Percentiles rank a stretch among this genome's conserved stretches.
Conservation (phyloP, 495 filamentous ascomycete genomes). For the Hyaloscypha finlandica region DNA sequence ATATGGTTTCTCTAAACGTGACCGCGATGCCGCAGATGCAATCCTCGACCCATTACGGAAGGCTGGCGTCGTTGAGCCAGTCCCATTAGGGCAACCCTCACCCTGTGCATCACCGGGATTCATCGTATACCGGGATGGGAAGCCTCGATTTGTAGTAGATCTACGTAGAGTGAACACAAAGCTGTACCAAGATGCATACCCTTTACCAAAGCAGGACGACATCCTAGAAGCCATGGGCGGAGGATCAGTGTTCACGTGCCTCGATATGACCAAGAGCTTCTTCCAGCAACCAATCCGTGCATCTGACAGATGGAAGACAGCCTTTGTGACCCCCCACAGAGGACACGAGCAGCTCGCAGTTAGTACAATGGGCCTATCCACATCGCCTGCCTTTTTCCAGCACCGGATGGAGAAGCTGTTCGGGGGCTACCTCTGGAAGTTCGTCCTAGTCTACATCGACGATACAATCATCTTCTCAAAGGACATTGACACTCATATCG, state of each 20-base stretch:
- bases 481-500: slow-evolving; percentile 5
- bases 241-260: slow-evolving; percentile 7
- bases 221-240: slow-evolving; percentile 14
- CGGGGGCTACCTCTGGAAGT: background rate
- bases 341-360: slow-evolving; percentile 25
- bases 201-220: slow-evolving; percentile 13
- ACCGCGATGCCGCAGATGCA: background rate
- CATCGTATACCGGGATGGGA: slow-evolving; percentile 20
- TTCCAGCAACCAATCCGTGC: slow-evolving; percentile 15
- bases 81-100: slow-evolving; percentile 14
- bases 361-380: slow-evolving; percentile 23
- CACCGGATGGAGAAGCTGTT: slow-evolving; percentile 25
- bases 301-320: slow-evolving; percentile 21
- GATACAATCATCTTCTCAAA: slow-evolving; percentile 23
- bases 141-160: slow-evolving; percentile 25
- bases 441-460: background rate
- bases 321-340: slow-evolving; percentile 20
- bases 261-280: slow-evolving; percentile 25
- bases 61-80: background rate
- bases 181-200: slow-evolving; percentile 18
- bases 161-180: slow-evolving; percentile 20
- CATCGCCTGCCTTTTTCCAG: slow-evolving; percentile 23
- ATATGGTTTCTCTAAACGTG: background rate
- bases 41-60: background rate
- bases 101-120: slow-evolving; percentile 14